These are phyloP conservation scores for Prunus salicina DNA, from an alignment of 306 rosid species.

Conservation along the genomic window DNA sequence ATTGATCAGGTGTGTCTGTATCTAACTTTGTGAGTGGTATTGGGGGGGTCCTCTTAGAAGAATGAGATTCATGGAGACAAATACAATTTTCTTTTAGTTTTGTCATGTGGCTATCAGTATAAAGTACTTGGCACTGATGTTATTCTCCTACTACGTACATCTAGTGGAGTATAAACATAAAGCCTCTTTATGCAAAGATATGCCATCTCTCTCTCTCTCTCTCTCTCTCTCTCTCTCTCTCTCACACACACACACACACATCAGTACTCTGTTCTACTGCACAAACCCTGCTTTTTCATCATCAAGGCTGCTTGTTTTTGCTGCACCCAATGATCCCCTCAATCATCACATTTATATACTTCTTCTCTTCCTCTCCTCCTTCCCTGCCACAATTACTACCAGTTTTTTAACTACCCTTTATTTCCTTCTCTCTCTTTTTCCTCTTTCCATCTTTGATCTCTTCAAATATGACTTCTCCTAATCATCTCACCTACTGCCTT, in stretches of 20 bases:
- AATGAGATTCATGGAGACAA: conserved; percentile 18
- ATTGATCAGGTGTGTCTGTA: not conserved
- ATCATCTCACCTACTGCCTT: conserved; percentile 25
- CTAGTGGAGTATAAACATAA: conserved; percentile 71
- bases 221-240: conserved; percentile 17
- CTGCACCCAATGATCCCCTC: conserved; percentile 41
- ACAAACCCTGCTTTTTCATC: conserved; percentile 52
- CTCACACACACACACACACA: not conserved
- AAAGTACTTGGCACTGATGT: conserved; percentile 36
- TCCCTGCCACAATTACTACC: conserved; percentile 35
- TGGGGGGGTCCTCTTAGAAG: not conserved
- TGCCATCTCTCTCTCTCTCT: conserved; percentile 19
- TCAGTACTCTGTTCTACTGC: conserved; percentile 20
- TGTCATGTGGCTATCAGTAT: conserved; percentile 20
- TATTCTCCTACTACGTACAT: conserved; percentile 32
- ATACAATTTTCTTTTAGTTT: conserved; percentile 10
- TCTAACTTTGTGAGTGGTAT: conserved; percentile 1
- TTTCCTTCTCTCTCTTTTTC: conserved; percentile 7
- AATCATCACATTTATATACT: conserved; percentile 61
- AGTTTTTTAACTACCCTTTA: conserved; percentile 20
- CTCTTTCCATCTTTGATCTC: conserved; percentile 8
- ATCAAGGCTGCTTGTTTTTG: conserved; percentile 19
- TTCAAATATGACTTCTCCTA: conserved; percentile 37
- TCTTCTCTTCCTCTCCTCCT: conserved; percentile 33
- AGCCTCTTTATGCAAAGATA: conserved; percentile 71